A percentile compares a stretch with the other conserved stretches of the same genome.
phyloP scores from a whole-genome alignment of 2,329 filamentous ascomycete genomes.

The Cordyceps cateniannulata region DNA sequence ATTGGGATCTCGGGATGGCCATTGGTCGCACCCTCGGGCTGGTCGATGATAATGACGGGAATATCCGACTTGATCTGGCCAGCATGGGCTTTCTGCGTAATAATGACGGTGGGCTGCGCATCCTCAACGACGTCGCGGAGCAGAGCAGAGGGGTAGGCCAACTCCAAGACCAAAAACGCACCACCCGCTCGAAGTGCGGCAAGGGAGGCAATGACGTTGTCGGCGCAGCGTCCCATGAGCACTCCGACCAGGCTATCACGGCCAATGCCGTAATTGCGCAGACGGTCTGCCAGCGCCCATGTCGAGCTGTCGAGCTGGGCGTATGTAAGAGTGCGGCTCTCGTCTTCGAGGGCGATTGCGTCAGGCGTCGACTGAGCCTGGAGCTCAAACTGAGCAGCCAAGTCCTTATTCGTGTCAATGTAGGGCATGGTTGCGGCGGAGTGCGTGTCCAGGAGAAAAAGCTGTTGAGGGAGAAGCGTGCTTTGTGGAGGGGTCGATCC shows the following conservation, averaged over 20 bases:
- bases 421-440: constrained; percentile 43
- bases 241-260: constrained; percentile 71
- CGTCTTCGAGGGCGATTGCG: constrained; percentile 67
- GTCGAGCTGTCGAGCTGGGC: constrained; percentile 64
- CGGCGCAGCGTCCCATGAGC: constrained; percentile 65
- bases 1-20: constrained; percentile 21
- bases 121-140: constrained; percentile 73
- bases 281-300: constrained; percentile 53
- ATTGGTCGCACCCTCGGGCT: constrained; percentile 26
- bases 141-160: constrained; percentile 69
- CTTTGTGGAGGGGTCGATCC: neutral
- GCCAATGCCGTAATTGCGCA: constrained; percentile 62
- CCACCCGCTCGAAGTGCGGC: constrained; percentile 73
- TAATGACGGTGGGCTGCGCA: constrained; percentile 61
- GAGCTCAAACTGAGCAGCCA: constrained; percentile 62
- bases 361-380: constrained; percentile 65
- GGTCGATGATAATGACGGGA: constrained; percentile 60
- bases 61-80: constrained; percentile 57
- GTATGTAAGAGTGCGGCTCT: constrained; percentile 61
- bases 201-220: constrained; percentile 74
- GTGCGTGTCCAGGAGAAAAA: neutral
- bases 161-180: constrained; percentile 72
- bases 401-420: constrained; percentile 65
- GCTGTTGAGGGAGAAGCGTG: neutral
- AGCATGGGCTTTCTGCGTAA: constrained; percentile 60